A percentile compares a stretch with the other conserved stretches of the same genome.
These are phyloP conservation scores for Penstemon eatonii DNA, from an alignment of 257 asterid species.

Conservation along the genomic window DNA sequence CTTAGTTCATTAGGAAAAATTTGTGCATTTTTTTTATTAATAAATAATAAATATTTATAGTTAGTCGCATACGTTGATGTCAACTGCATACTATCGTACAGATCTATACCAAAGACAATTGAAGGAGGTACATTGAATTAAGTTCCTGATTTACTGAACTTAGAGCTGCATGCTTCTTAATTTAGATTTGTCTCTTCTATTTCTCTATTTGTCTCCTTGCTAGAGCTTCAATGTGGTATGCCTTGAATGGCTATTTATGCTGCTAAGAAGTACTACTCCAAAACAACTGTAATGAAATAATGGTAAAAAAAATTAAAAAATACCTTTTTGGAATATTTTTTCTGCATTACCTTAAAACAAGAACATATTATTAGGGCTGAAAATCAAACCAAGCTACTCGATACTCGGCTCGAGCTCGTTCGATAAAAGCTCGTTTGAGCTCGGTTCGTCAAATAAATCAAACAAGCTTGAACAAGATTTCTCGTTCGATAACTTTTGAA, in stretches of 20 bases:
- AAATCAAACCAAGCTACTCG: no score
- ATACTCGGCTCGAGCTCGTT: no score
- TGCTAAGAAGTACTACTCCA: conserved; percentile 2
- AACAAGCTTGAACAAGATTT: no score
- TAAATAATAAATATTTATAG: no score
- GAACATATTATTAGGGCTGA: no score
- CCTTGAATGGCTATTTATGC: conserved; percentile 14
- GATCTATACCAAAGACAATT: conserved; percentile 71
- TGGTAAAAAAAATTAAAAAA: background rate
- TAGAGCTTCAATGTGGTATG: background rate
- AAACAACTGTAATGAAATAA: conserved; percentile 8
- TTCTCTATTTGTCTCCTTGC: background rate
- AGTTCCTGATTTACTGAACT: conserved; percentile 14
- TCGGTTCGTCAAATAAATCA: no score
- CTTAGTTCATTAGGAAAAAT: no score
- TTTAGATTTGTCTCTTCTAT: conserved; percentile 10
- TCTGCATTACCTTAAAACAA: background rate
- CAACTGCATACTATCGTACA: conserved; percentile 83
- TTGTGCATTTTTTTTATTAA: no score
- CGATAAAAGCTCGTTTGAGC: no score
- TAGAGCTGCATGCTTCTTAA: conserved; percentile 8
- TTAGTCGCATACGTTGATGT: conserved; percentile 72
- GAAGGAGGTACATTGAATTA: conserved; percentile 60
- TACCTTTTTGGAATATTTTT: background rate
- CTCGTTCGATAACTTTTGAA: no score